Evolutionary conservation across 805 yeast genomes (phyloP).

Genomic region (Candida endomychidarum): DNA sequence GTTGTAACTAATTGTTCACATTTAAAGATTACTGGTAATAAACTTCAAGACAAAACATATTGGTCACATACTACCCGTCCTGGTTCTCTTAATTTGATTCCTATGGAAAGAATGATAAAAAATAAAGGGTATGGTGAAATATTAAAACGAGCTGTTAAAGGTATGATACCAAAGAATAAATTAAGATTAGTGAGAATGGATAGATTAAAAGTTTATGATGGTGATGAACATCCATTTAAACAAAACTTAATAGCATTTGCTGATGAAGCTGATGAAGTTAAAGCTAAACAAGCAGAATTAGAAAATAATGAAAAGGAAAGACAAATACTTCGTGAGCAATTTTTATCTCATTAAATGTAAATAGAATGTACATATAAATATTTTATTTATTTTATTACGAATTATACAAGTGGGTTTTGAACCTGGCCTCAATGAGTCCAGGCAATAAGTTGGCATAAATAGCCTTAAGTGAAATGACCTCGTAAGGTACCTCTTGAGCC

Average conservation of each 20-base stretch:
- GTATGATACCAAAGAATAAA: constrained; percentile 93
- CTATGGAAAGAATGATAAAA: constrained; percentile 73
- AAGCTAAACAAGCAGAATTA: constrained; percentile 41
- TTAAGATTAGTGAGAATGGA: constrained; percentile 76
- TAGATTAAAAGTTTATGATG: constrained; percentile 85
- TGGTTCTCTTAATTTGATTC: constrained; percentile 78
- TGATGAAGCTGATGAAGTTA: constrained; percentile 63
- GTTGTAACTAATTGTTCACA: constrained; percentile 91
- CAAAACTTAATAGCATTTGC: constrained; percentile 83
- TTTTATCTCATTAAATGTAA: constrained; percentile 24
- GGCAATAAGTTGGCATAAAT: too few relatives aligned
- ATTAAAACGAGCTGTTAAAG: constrained; percentile 82
- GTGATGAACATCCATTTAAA: constrained; percentile 82
- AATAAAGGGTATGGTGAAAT: constrained; percentile 90
- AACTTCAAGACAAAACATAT: constrained; percentile 75
- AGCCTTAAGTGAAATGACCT: too few relatives aligned
- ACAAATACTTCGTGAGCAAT: constrained; percentile 36
- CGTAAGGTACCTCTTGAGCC: too few relatives aligned
- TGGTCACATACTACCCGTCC: constrained; percentile 90
- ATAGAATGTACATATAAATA: constrained; percentile 11
- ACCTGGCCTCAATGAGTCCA: too few relatives aligned
- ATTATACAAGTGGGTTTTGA: constrained; percentile 4
- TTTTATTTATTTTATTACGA: constrained; percentile 9
- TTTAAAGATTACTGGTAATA: constrained; percentile 81
- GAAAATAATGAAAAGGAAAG: constrained; percentile 31